phyloP scores from a whole-genome alignment of 306 rosid species.

The Castanopsis chinensis region DNA sequence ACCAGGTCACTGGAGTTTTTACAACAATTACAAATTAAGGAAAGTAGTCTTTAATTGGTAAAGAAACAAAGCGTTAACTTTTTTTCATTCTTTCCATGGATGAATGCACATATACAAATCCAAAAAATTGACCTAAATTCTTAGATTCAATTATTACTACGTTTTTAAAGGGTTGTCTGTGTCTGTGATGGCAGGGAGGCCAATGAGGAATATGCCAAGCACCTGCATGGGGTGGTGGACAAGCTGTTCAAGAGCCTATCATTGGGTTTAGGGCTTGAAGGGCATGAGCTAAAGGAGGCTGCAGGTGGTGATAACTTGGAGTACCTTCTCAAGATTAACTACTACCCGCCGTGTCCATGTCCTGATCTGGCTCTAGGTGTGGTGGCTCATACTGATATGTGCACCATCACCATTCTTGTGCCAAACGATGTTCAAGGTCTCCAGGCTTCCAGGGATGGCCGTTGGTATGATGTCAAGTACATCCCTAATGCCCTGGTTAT shows the following conservation, averaged over 20 bases:
- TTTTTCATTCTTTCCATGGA: too few relatives aligned
- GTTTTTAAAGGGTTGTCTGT: neutral
- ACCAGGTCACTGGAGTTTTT: too few relatives aligned
- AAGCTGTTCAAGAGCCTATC: constrained; percentile 53
- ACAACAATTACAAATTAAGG: too few relatives aligned
- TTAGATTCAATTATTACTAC: too few relatives aligned
- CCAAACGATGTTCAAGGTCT: constrained; percentile 83
- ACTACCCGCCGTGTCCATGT: constrained; percentile 78
- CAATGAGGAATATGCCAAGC: constrained; percentile 53
- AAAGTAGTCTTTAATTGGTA: too few relatives aligned
- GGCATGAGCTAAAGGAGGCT: constrained; percentile 44
- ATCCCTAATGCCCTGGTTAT: constrained; percentile 71
- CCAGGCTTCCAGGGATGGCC: constrained; percentile 61
- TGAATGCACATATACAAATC: too few relatives aligned
- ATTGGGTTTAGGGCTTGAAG: constrained; percentile 61
- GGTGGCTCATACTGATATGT: constrained; percentile 76
- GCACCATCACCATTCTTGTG: constrained; percentile 55
- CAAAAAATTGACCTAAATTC: too few relatives aligned
- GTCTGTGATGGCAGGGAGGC: constrained; percentile 38
- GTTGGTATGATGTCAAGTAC: constrained; percentile 67
- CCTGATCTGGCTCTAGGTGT: constrained; percentile 81
- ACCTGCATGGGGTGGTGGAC: constrained; percentile 47
- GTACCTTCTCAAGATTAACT: constrained; percentile 69
- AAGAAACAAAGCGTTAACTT: too few relatives aligned
- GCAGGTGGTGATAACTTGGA: constrained; percentile 55